phyloP scores from a whole-genome alignment of 2,329 filamentous ascomycete genomes.

The Alternaria arbusti region DNA sequence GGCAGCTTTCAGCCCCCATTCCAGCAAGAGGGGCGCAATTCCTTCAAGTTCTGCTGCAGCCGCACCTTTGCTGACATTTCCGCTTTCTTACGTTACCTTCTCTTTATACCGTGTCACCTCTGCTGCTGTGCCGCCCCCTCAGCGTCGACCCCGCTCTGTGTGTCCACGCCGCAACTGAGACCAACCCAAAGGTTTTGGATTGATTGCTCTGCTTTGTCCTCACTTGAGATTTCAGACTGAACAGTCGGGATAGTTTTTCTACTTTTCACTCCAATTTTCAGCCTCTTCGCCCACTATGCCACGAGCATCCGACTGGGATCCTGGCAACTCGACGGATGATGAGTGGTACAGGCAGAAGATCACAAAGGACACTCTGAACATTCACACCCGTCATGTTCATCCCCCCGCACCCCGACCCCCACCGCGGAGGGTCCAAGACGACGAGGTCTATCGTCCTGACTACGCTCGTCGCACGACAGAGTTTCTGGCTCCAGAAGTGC shows the following conservation, averaged over 20 bases:
- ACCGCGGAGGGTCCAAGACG: slow-evolving; percentile 23
- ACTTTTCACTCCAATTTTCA: not conserved
- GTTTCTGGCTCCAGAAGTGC: slow-evolving; percentile 37
- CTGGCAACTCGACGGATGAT: slow-evolving; percentile 31
- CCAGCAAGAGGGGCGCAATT: slow-evolving; percentile 14
- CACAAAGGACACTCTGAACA: slow-evolving; percentile 19
- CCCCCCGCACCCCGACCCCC: slow-evolving; percentile 15
- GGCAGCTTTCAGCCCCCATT: slow-evolving; percentile 29
- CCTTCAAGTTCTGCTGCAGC: slow-evolving; percentile 27
- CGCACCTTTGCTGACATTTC: slow-evolving; percentile 22
- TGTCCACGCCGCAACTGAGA: slow-evolving; percentile 19
- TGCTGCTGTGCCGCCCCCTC: slow-evolving; percentile 30
- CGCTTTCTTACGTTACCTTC: slow-evolving; percentile 22
- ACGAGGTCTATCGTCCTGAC: slow-evolving; percentile 21
- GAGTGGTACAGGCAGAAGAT: slow-evolving; percentile 31
- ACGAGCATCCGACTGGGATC: slow-evolving; percentile 33
- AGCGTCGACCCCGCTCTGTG: slow-evolving; percentile 23
- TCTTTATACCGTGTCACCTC: slow-evolving; percentile 27
- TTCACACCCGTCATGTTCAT: slow-evolving; percentile 43
- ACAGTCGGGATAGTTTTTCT: not conserved
- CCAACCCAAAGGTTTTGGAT: slow-evolving; percentile 8
- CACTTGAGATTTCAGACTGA: not conserved
- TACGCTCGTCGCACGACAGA: slow-evolving; percentile 38
- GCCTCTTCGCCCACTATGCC: slow-evolving; percentile 25
- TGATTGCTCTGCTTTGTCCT: slow-evolving; percentile 15